Percentiles rank a stretch among this genome's conserved stretches.
Evolutionary conservation across 2,329 filamentous ascomycete species (phyloP).

Genomic region (Monosporascus ibericus): DNA sequence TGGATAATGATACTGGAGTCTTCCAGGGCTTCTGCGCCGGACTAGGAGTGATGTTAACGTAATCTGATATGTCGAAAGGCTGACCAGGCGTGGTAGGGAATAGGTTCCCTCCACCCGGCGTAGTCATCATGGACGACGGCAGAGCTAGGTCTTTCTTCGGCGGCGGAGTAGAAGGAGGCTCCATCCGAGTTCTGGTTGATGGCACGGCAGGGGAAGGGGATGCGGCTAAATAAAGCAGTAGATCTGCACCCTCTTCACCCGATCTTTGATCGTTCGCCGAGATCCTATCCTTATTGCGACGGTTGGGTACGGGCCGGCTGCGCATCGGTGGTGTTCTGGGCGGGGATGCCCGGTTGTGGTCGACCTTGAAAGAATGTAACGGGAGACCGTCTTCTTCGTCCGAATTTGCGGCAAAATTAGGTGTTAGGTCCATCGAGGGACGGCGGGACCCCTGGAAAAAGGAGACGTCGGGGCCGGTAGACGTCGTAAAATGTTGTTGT

Average conservation of each 20-base stretch:
- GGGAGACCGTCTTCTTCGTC: slow-evolving; percentile 84
- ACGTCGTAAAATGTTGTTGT: slow-evolving; percentile 68
- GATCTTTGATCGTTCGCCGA: slow-evolving; percentile 46
- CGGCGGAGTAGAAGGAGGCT: slow-evolving; percentile 70
- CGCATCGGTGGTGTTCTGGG: slow-evolving; percentile 75
- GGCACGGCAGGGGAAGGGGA: slow-evolving; percentile 80
- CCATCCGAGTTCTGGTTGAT: slow-evolving; percentile 48
- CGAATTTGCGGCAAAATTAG: slow-evolving; percentile 56
- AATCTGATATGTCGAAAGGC: slow-evolving; percentile 88
- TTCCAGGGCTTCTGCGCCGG: slow-evolving; percentile 88
- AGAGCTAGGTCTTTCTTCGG: slow-evolving; percentile 63
- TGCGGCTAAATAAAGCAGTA: slow-evolving; percentile 79
- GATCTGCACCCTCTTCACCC: slow-evolving; percentile 74
- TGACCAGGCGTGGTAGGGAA: slow-evolving; percentile 76
- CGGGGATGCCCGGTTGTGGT: slow-evolving; percentile 68
- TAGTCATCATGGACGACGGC: slow-evolving; percentile 85
- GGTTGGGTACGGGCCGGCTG: slow-evolving; percentile 40
- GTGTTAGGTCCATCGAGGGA: slow-evolving; percentile 56
- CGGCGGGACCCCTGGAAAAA: slow-evolving; percentile 70
- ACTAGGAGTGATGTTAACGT: slow-evolving; percentile 94
- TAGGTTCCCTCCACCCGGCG: slow-evolving; percentile 64
- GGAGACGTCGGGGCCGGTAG: slow-evolving; percentile 65
- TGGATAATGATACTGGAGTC: slow-evolving; percentile 58
- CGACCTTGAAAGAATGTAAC: slow-evolving; percentile 63
- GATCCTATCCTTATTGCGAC: slow-evolving; percentile 42